Percentiles rank a stretch among this genome's conserved stretches.
Conservation (phyloP, 345 rosid species). For the Syzygium jambos region DNA sequence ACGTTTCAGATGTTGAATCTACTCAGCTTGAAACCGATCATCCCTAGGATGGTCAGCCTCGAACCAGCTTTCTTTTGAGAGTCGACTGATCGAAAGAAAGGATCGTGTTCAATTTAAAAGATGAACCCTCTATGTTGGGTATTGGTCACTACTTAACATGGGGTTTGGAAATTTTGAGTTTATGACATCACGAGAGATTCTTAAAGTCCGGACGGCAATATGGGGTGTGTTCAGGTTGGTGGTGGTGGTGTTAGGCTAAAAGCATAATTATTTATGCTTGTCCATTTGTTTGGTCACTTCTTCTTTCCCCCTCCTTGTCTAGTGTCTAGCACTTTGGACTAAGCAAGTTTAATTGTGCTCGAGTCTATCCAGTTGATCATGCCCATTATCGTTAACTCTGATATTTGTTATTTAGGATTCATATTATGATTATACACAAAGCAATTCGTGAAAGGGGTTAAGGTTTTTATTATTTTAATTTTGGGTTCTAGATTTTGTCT, state of each 20-base stretch:
- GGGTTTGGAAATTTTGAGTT: neutral
- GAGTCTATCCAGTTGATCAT: neutral
- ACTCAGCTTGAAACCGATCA: no score
- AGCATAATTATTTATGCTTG: neutral
- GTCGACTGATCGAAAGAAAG: neutral
- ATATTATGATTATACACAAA: no score
- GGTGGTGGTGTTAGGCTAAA: neutral
- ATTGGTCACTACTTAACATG: neutral
- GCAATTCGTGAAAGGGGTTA: neutral
- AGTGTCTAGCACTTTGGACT: neutral
- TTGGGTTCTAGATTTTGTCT: neutral
- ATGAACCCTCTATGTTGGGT: neutral
- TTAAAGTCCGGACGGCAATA: neutral
- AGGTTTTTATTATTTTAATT: neutral
- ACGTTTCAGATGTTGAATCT: no score
- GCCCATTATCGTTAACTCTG: neutral
- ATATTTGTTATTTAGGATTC: neutral
- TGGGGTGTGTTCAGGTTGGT: neutral
- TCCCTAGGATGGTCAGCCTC: neutral
- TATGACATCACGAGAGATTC: neutral
- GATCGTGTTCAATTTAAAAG: fast-evolving
- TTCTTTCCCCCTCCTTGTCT: neutral
- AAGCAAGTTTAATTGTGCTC: neutral
- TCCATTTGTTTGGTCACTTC: neutral
- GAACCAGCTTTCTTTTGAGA: fast-evolving